Evolutionary conservation across 1,284 basidiomycete genomes (phyloP).

Genomic region (Cutaneotrichosporon cyanovorans): DNA sequence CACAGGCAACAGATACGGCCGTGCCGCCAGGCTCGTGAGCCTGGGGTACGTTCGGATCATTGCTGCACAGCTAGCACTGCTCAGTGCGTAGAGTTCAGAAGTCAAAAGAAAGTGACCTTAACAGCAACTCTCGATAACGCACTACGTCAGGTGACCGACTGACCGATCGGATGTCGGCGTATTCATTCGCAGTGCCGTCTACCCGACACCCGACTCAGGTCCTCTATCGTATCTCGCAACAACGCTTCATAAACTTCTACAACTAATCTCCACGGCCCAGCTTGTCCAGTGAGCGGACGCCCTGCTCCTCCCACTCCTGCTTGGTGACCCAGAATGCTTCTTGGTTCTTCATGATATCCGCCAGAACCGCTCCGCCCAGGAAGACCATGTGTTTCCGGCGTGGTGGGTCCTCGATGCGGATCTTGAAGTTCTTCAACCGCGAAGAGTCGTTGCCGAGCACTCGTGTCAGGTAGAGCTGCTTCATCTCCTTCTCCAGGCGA

Average conservation of each 20-base stretch:
- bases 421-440: slow-evolving; percentile 95
- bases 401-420: slow-evolving; percentile 95
- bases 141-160: no score
- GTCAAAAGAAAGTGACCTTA: no score
- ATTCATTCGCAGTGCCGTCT: no score
- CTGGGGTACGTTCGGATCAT: no score
- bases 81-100: no score
- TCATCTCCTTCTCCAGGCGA: slow-evolving; percentile 98
- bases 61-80: no score
- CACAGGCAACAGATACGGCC: no score
- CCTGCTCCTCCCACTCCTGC: slow-evolving; percentile 90
- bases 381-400: slow-evolving; percentile 99
- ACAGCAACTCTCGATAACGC: no score
- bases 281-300: slow-evolving; percentile 71
- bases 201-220: no score
- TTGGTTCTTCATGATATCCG: slow-evolving; percentile 95
- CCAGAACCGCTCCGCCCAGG: slow-evolving; percentile 89
- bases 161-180: no score
- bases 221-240: no score
- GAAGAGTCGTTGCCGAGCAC: slow-evolving; percentile 79
- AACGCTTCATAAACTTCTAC: slow-evolving; percentile 6
- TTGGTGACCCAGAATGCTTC: slow-evolving; percentile 92
- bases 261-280: slow-evolving; percentile 49
- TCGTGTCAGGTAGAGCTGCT: slow-evolving; percentile 88
- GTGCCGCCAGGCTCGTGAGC: no score